A percentile compares a stretch with the other conserved stretches of the same genome.
phyloP scores from a whole-genome alignment of 352 stramenopile species.

The Phytopythium ostracodes region DNA sequence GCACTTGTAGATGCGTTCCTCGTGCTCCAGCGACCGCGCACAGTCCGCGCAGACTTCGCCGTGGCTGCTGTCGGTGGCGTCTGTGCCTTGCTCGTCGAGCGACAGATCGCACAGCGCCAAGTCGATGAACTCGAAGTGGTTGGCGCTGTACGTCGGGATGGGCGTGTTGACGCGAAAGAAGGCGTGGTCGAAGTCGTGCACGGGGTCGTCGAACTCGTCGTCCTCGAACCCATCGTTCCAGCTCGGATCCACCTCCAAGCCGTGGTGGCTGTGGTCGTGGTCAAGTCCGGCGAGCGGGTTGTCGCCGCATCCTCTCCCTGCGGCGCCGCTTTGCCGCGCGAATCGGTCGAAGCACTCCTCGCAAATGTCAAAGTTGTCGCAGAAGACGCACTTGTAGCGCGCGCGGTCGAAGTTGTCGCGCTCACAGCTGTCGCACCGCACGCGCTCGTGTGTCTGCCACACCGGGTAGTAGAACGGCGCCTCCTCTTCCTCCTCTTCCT shows the following conservation, averaged over 20 bases:
- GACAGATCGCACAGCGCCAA: neutral
- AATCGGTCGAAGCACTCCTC: slow-evolving; percentile 33
- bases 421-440: slow-evolving; percentile 44
- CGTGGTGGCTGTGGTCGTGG: neutral
- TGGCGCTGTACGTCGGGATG: slow-evolving; percentile 54
- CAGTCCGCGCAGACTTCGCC: slow-evolving; percentile 11
- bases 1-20: slow-evolving; percentile 28
- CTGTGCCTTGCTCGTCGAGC: slow-evolving; percentile 4
- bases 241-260: neutral
- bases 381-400: slow-evolving; percentile 55
- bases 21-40: slow-evolving; percentile 13
- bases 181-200: slow-evolving; percentile 54
- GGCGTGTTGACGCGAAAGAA: slow-evolving; percentile 62
- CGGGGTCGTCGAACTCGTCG: slow-evolving; percentile 9
- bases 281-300: neutral
- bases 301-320: neutral
- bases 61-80: neutral
- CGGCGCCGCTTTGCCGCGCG: slow-evolving; percentile 11
- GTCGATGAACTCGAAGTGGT: slow-evolving; percentile 41
- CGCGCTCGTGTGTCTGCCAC: slow-evolving; percentile 28
- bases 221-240: neutral
- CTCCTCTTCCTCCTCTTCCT: neutral
- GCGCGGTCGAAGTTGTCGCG: slow-evolving; percentile 28
- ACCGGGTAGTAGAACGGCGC: slow-evolving; percentile 27
- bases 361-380: slow-evolving; percentile 48